Evolutionary conservation across 73 alveolate species (phyloP).

Genomic region (Paramecium pentaurelia): DNA sequence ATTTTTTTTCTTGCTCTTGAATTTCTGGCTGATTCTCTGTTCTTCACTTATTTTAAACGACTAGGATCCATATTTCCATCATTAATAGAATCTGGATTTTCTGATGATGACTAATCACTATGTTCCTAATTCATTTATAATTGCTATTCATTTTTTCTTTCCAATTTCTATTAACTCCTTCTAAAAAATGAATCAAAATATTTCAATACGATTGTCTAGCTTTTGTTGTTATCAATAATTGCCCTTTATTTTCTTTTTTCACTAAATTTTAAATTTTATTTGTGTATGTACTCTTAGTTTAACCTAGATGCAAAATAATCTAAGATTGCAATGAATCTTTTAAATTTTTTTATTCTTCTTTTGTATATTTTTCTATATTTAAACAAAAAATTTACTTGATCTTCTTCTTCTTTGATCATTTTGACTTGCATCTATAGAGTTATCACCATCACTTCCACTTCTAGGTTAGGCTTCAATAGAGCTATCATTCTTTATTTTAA

Average conservation of each 20-base stretch:
- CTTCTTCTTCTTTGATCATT: neutral
- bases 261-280: neutral
- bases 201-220: neutral
- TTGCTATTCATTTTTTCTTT: neutral
- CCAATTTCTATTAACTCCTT: neutral
- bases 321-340: neutral
- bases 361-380: neutral
- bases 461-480: neutral
- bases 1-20: constrained; percentile 62
- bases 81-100: neutral
- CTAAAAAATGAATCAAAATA: neutral
- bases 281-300: neutral
- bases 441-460: constrained; percentile 18
- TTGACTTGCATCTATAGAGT: neutral
- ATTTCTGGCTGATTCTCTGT: constrained; percentile 59
- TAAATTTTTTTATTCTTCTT: neutral
- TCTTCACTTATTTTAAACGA: constrained; percentile 21
- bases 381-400: neutral
- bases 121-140: neutral
- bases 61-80: constrained; percentile 24
- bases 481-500: neutral
- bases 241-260: neutral
- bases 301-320: neutral
- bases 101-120: neutral
- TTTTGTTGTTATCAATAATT: neutral